Base-by-base conservation (phyloP, 2,329 filamentous ascomycete species). In the Botryotinia calthae region DNA sequence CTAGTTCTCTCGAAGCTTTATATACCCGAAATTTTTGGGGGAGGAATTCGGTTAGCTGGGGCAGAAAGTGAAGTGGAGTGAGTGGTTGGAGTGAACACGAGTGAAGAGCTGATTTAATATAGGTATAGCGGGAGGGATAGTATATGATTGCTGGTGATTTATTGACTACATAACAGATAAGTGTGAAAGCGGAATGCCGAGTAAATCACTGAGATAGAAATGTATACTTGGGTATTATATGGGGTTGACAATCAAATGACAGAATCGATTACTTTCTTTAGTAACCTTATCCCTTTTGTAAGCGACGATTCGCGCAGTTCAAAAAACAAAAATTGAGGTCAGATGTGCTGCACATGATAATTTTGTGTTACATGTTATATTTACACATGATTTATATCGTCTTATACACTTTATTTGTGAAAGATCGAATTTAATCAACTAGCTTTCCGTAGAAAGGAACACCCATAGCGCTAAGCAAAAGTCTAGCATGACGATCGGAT, bases 381-480 rank as follows among this genome's bases (percentile, higher is more conserved):
- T 42, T 64, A 51, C 68, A 70, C 68, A 42, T 42, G 58, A 70
- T 64, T n/a, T 54, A 31, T 31, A 64, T 40, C 68, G 28, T 64
- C 31, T 64, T 44, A 64, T 51, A 34, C 18, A 42, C 22, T 65
- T 40, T 31, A 8, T n/a, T 37, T 7, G 22, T 31, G 10, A 37
- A 42, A 62, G 22, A 65, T 58, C 10, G n/a, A 34, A 56, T 62
- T 68, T 77, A 79, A 73, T 79, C 74, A n/a, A 79, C 74, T 44
- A 78, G 59, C 64, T 79, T 79, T 64, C 78, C 78, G 56, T 77
- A 74, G 71, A 79, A 79, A 44, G 78, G 78, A 28, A 79, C 73
- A 46, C 78, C 78, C 76, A 79, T 74, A 25, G 78, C 74, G 51
- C 73, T 76, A n/a, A 79, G 74, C 31, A 79, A 75, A 66, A 79